Evolutionary conservation across 306 rosid species (phyloP).

Genomic region (Gleditsia sinensis): DNA sequence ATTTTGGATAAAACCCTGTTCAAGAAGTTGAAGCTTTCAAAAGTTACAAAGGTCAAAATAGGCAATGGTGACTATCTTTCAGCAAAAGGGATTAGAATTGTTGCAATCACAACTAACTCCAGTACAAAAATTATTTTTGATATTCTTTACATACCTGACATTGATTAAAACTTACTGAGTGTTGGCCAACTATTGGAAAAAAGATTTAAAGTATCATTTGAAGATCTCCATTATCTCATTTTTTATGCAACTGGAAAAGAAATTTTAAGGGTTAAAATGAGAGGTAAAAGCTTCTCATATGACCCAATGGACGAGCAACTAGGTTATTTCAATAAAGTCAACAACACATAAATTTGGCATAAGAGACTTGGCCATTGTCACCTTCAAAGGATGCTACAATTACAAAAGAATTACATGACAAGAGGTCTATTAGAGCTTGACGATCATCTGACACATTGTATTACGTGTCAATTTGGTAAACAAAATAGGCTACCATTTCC

Average conservation of each 20-base stretch:
- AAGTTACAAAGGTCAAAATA: not conserved
- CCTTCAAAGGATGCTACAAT: not conserved
- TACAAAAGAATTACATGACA: not conserved
- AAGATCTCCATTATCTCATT: not conserved
- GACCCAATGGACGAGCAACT: not conserved
- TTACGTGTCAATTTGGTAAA: not conserved
- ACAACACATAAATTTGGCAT: not conserved
- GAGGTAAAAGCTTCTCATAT: not conserved
- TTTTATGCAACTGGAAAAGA: not conserved
- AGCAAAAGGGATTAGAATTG: not conserved
- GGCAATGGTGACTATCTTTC: not conserved
- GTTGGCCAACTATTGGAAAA: not conserved
- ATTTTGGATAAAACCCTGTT: not conserved
- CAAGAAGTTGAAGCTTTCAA: not conserved
- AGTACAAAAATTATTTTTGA: not conserved
- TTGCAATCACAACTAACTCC: not conserved
- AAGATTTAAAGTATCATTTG: not conserved
- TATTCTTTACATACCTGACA: not conserved
- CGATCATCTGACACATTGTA: not conserved
- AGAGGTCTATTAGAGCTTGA: not conserved
- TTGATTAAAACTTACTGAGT: not conserved
- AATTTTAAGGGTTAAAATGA: not conserved
- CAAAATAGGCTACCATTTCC: not conserved
- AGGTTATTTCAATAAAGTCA: not conserved
- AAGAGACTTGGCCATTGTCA: constrained; percentile 2